Evolutionary conservation across 176 grass and related monocot genomes (phyloP), one percentile per base, ranked within the genome.

Genomic region (Chloris gayana): DNA sequence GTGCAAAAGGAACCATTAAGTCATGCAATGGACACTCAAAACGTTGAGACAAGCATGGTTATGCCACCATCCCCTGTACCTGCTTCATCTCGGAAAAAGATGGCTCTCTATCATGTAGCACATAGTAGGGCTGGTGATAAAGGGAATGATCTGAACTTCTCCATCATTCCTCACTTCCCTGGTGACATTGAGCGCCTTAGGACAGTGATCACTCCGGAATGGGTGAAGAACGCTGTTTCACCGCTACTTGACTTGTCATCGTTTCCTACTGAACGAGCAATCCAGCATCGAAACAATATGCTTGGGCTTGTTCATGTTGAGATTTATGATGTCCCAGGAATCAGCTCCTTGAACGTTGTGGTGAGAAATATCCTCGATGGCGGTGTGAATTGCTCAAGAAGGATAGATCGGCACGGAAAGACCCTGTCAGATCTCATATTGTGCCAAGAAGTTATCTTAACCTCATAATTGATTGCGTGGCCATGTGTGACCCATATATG

Each of bases 331-430:
- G 90, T 89, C 73, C 81, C 78, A 24, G 92, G 92, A 26, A 93
- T 98, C 50, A 87, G 85, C 64, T 84, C 95, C n/a, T 58, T 98
- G 44, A 95, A 98, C 67, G 76, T 98, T 51, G 88, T 95, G 62
- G 88, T 88, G 67, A 88, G 86, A 57, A 98, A 95, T 85, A 94
- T 94, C 62, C 81, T 98, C 2, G 95, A 98, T 64, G 92, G 95
- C 21, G 92, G 95, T 0, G 92, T 98, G 7, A 98, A 94, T 82
- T 98, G 90, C 68, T 94, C 95, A 5, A 92, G 95, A 79, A 90
- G 95, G 76, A 94, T 98, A 75, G 95, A 98, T 69, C 66, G 95
- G 51, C 92, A 98, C 31, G 95, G 95, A 9, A 98, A 98, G 79
- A 91, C 92, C 30, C 38, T 93, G 21, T 94, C 95, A 34, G 92